Base-by-base conservation (phyloP, 805 yeast species). In the Lipomyces yamanashiensis region DNA sequence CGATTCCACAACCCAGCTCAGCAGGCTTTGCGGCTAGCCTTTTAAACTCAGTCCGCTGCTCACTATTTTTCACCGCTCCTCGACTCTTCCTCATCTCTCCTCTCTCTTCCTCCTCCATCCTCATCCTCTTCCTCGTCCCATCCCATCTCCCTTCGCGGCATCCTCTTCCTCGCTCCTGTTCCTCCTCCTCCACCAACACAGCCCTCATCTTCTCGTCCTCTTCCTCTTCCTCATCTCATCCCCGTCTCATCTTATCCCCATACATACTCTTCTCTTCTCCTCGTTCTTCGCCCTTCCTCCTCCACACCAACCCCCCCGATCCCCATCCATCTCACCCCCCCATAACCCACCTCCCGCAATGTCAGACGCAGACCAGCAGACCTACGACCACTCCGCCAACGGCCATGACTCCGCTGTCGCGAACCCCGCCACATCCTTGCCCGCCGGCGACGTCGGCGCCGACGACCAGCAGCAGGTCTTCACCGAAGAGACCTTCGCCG, bases 401-500 rank as follows among this genome's bases (percentile, higher is more conserved):
- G 62, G 56, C 40, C 55, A 40, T 5, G 28, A 5, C 28, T 28
- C 28, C 5, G 28, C 28, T 5, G 5, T 28, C 28, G 28, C 28
- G 5, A 28, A 28, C 28, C 28, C 28, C 28, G 28, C 28, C 28
- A 5, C 28, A 28, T 28, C 28, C 28, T 28, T 5, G 28, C 28
- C 28, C 53, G 47, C 54, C 53, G 58, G 39, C 54, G 39, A 10
- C 34, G 45, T 48, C 23, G 59, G 43, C 39, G 21, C 13, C 45
- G 48, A 28, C 45, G 49, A 39, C 44, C 53, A 41, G 37, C 58
- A 47, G 21, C 48, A 34, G 13, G 55, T 19, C 33, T 48, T 21
- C 59, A 43, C 58, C 40, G 61, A 58, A 33, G 68, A 64, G 12
- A 28, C 59, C 49, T 56, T 53, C 50, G 67, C 63, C 23, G 56